Evolutionary conservation across 306 rosid species (phyloP), one percentile per base, ranked within the genome.

Genomic region (Quercus ilex): DNA sequence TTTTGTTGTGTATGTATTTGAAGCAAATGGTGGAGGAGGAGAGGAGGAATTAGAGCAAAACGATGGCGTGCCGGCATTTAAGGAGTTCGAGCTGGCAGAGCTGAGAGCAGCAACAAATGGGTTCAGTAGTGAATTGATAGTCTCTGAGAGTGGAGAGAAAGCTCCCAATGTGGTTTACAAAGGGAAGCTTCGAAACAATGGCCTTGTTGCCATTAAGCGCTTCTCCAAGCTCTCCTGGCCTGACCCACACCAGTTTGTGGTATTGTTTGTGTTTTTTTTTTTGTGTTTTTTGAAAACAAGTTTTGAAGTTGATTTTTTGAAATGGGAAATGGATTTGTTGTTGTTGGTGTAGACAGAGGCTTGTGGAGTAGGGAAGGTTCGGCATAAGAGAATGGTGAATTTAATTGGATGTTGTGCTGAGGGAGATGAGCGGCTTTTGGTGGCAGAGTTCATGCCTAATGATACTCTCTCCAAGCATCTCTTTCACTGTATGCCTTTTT

Each of bases 381-480:
- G 96, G 85, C 91, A 78, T 78, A 92, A 87, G 82, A 76, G 98
- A 19, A 80, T 93, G 77, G 94, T 98, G 28, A 93, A 96, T 83
- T 89, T 96, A 88, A 85, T 91, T 35, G 99, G 99, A 13, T 96
- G 89, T 80, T 96, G 98, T 83, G 88, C 91, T 23, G 98, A 96
- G 76, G 99, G 98, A 25, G 97, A 88, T 21, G 97, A 93, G 81
- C 92, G 94, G 79, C 77, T 96, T 83, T 94, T 93, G 68, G 96
- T 96, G 81, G 96, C 96, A 17, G 99, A 96, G 90, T 93, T 91
- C 82, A 96, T 96, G 99, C 96, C 94, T 17, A 82, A 96, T 84
- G 98, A 96, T 74, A 96, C 98, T 86, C 98, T 93, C 71, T 93
- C 98, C n/a, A 93, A 90, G 83, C 99, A 96, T 83, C 96, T 96